phyloP scores from a whole-genome alignment of 768 basidiomycete species.

The Thelephora aurantiotincta region DNA sequence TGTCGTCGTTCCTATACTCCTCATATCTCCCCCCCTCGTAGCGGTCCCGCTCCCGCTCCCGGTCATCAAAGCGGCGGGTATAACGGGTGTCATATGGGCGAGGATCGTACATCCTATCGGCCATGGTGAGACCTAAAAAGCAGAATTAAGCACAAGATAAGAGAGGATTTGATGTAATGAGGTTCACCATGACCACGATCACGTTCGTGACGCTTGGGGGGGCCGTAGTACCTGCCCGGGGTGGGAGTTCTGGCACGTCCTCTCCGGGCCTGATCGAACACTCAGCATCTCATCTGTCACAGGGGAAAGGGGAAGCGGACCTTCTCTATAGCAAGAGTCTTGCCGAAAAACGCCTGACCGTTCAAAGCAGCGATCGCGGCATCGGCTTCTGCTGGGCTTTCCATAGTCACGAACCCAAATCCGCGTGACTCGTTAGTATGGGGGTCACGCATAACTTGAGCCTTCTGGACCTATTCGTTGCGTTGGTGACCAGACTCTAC shows the following conservation, averaged over 20 bases:
- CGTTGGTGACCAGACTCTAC: not conserved
- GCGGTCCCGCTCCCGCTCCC: slow-evolving; percentile 36
- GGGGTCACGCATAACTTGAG: slow-evolving; percentile 52
- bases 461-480: slow-evolving; percentile 39
- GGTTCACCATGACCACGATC: slow-evolving; percentile 12
- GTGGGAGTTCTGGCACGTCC: slow-evolving; percentile 87
- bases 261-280: slow-evolving; percentile 54
- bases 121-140: slow-evolving; percentile 15
- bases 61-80: slow-evolving; percentile 34
- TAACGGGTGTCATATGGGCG: slow-evolving; percentile 87
- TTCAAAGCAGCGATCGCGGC: slow-evolving; percentile 80
- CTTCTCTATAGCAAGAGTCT: slow-evolving; percentile 80
- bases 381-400: slow-evolving; percentile 75
- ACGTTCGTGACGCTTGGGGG: slow-evolving; percentile 71
- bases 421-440: slow-evolving; percentile 61
- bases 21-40: slow-evolving; percentile 20
- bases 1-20: slow-evolving; percentile 21
- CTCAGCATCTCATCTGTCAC: no score
- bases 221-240: slow-evolving; percentile 89
- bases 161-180: not conserved
- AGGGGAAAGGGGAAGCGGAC: slow-evolving; percentile 21
- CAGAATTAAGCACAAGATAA: not conserved
- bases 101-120: slow-evolving; percentile 82
- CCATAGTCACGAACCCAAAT: slow-evolving; percentile 87
- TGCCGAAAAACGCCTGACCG: slow-evolving; percentile 76